Conservation (phyloP, 192 early-diverging fungal species). For the Coemansia sp. region DNA sequence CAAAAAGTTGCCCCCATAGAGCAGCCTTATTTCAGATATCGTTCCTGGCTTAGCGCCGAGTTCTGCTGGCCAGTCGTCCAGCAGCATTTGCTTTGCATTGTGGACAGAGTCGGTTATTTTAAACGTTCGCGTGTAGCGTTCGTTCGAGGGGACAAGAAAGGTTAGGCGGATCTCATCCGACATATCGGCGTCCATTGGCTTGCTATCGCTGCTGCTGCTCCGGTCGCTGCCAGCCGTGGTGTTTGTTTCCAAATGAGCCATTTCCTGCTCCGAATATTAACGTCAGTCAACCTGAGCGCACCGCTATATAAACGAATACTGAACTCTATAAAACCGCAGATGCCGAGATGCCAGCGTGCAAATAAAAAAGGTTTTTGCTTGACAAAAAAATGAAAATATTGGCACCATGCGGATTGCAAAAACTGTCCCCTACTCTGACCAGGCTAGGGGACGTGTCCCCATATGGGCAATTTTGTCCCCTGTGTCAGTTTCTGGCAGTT, state of each 20-base stretch:
- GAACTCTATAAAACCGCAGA: too few relatives aligned
- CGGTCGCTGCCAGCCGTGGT: conserved; percentile 5
- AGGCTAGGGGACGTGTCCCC: neutral
- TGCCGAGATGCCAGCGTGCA: too few relatives aligned
- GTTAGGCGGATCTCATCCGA: conserved; percentile 24
- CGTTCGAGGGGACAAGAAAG: conserved; percentile 37
- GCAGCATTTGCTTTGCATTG: conserved; percentile 34
- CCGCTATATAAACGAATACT: too few relatives aligned
- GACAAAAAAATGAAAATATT: too few relatives aligned
- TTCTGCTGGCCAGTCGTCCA: conserved; percentile 37
- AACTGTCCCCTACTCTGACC: too few relatives aligned
- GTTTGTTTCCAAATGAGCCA: conserved; percentile 2
- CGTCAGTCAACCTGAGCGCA: too few relatives aligned
- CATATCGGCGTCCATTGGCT: conserved; percentile 1
- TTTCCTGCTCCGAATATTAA: neutral
- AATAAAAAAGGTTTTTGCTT: too few relatives aligned
- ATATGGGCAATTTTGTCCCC: conserved; percentile 1
- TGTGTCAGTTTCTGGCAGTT: conserved; percentile 8
- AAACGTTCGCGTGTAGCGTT: conserved; percentile 22
- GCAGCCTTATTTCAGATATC: conserved; percentile 30
- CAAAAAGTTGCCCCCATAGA: conserved; percentile 41
- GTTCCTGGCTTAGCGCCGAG: conserved; percentile 32
- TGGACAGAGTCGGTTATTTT: conserved; percentile 26
- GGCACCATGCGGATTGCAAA: too few relatives aligned
- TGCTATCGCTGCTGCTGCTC: conserved; percentile 16